Base-by-base conservation (phyloP, 257 asterid species). In the Primulina huaijiensis region DNA sequence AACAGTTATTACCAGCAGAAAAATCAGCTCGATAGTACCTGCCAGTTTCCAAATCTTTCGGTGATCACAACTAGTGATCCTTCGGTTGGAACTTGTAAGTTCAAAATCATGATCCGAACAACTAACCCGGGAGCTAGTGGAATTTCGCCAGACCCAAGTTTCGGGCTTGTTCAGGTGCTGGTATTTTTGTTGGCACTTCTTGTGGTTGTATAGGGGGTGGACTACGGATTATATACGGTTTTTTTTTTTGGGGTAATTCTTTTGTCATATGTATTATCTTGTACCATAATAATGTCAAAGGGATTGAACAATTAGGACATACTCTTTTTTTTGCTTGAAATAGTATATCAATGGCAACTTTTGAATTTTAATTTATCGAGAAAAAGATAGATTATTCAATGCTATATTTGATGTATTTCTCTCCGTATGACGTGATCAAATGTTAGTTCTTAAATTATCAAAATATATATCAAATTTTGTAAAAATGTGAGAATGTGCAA, bases 1-100 rank as follows among this genome's bases (percentile, higher is more conserved):
- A 87, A 89, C 66, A 87, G 90, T 72, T 89, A 89, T 62, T 89
- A 83, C 80, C 96, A 89, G 82, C 79, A 60, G 21, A 69, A 69
- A 2, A 63, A 87, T 65, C 96, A 89, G 85, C 74, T 71, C 62
- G 82, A 77, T 1, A 84, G 61, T 12, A 86, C 95, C n/a, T 89
- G 96, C 77, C 67, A 59, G 77, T 89, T 89, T 75, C 86, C 92
- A 9, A 82, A 83, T 74, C 88, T 89, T 38, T 84, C 95, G 0
- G 81, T 66, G 59, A 7, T 85, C 74, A 87, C 90, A 2, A 79
- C 74, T 0, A 65, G 50, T 2, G 90, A 89, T 70, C 96, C 96
- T 2, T 89, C 96, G 1, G 68, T 38, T 0, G 93, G 93, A 52
- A 82, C 79, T 29, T 89, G 96, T 67, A 78, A 79, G 76, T 89